Evolutionary conservation across 345 rosid species (phyloP), one percentile per base, ranked within the genome.

Genomic region (Hypericum androsaemum): DNA sequence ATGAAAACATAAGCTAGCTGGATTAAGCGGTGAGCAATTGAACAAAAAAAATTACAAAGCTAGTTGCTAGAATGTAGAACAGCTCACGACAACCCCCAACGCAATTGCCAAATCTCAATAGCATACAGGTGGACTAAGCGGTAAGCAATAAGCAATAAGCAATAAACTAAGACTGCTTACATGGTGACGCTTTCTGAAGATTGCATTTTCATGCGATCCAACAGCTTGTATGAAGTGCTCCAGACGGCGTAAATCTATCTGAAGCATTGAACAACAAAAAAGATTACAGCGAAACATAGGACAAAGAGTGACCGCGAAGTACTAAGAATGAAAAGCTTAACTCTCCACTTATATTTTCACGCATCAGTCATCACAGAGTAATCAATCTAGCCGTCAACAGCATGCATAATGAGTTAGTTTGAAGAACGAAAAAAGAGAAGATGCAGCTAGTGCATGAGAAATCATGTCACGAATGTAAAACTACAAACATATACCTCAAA

Each of bases 201-300:
- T 39, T 54, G 22, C 9, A 17, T 28, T 12, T 41, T 68, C 68
- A 54, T 45, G 28, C 8, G 53, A 43, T 9, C 65, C 64, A 17
- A 63, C 22, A 39, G 64, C 59, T 44, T 47, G 47, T 32, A 68
- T 7, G 44, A 68, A 59, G 52, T 68, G 73, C 57, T 54, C 61
- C 54, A 68, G 43, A 0, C 64, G 50, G 35, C 14, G 16, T 51
- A 68, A 50, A 56, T 68, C 53, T 50, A 63, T 49, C 73, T 68
- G 39, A 39, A 22, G 32, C 32, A 22, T 22, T 22, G 32, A 22
- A 49, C 8, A 39, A 22, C 8, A 48, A 55, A 41, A 10, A 8
- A 10, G 47, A 12, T 10, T 12, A 9, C 7, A n/a, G 47, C 15
- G 7, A 7, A 12, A 44, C 32, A 22, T 22, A 4, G 4, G 32